Evolutionary conservation across 2,329 filamentous ascomycete species (phyloP), one percentile per base, ranked within the genome.

Genomic region (Microcyclospora tardicrescens): DNA sequence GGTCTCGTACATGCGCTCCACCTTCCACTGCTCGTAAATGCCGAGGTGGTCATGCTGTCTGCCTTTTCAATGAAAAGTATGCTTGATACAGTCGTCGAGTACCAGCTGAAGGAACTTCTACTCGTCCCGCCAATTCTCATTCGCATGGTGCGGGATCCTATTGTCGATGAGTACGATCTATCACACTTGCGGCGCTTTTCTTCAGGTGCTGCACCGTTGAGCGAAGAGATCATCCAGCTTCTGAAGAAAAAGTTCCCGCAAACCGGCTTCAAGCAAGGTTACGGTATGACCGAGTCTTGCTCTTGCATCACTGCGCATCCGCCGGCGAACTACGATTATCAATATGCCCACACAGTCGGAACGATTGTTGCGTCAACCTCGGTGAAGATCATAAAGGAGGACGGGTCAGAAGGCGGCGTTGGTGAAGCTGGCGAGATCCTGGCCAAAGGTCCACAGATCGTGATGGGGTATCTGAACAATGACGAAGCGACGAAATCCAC

Each of bases 211-310:
- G 77, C 77, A 0, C 77, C 76, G 0, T 56, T 77, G 2, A 66
- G 64, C 2, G 61, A 63, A 5, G 71, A 79, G 51, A 70, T 81
- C 38, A 62, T 79, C 12, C 65, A 70, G 16, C 62, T 69, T 16
- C 60, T 80, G 11, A 57, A 72, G 41, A 61, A 65, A 43, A 69
- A 67, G 35, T 79, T 78, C 48, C 76, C 75, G 0, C 59, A 66
- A 1, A 74, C 69, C 0, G 73, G 73, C 0, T 77, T 80, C 56
- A 77, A 75, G 52, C 75, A 78, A 48, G 74, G 73, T 2, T 81
- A 79, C 48, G 77, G 77, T 19, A 80, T 81, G 75, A 81, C 77
- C 0, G 77, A 80, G 54, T 72, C 66, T 0, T 80, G 74, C 53
- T 67, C 64, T 2, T 79, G 73, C 46, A 76, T 81, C 44, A 78